These are phyloP conservation scores for Strobilomyces echinocephalus DNA, from an alignment of 768 basidiomycete species.

Conservation along the genomic window DNA sequence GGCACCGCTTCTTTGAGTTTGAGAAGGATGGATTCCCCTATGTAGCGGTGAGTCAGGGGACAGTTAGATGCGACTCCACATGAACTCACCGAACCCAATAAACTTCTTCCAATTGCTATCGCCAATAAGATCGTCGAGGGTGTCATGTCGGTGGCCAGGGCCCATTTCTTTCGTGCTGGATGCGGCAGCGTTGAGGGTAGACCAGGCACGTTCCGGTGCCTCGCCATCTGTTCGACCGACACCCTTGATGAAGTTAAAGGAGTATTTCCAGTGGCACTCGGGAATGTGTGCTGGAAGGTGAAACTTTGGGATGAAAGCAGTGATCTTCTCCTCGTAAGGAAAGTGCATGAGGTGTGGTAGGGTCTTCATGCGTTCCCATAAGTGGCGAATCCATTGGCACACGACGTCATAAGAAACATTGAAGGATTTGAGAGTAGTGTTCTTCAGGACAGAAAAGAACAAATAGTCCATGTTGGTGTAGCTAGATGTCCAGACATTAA, in stretches of 20 bases:
- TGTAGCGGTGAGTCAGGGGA: neutral
- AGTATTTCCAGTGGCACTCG: neutral
- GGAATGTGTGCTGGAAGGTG: neutral
- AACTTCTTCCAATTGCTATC: constrained; percentile 18
- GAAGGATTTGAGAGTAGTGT: neutral
- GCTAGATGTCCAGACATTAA: neutral
- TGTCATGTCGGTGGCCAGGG: neutral
- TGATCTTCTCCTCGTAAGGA: neutral
- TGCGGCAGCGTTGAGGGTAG: neutral
- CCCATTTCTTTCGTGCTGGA: neutral
- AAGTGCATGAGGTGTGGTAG: neutral
- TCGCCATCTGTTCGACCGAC: neutral
- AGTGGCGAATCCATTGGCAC: constrained; percentile 11
- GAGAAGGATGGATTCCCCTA: neutral
- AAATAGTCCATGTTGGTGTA: neutral
- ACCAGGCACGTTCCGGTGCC: neutral
- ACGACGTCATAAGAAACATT: constrained; percentile 18
- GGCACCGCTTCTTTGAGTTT: constrained; percentile 6
- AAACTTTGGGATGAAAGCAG: neutral
- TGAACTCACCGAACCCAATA: constrained; percentile 18
- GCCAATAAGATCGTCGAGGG: neutral
- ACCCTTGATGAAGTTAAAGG: neutral
- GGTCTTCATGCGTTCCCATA: constrained; percentile 1
- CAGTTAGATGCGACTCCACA: neutral
- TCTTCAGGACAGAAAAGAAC: neutral